Base-by-base conservation (phyloP, 1,284 basidiomycete genomes). In the Takashimella tepidaria region DNA sequence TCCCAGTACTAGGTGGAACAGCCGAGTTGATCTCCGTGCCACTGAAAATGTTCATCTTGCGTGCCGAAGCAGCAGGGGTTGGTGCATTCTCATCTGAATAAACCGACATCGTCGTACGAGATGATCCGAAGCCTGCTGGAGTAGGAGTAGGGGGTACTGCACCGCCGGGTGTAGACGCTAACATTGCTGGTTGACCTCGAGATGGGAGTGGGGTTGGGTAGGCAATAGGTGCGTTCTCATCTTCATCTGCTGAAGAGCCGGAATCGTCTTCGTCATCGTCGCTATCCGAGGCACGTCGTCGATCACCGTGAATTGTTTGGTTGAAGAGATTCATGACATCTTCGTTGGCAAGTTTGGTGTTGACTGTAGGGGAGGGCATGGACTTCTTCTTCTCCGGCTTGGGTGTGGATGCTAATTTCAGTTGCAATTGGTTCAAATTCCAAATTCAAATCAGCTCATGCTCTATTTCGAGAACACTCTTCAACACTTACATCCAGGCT, bases 241-340 rank as follows among this genome's bases (percentile, higher is more conserved):
- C 68, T 19, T 68, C 69, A 11, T 59, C 63, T 5, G 58, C 60
- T 6, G 56, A 58, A 10, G 64, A 66, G 6, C 78, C 77, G 11
- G 76, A 78, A 46, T 78, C 78, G 43, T 77, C 76, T 23, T 75
- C 74, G 42, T 74, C 70, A 45, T 67, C 63, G 42, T 73, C 66
- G 57, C 58, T 67, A 48, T 69, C 64, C 25, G 55, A 72, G 12
- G 71, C 61, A 43, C 62, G 61, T 42, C 81, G 79, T 26, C 78
- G 70, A 50, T 68, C 69, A 13, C 68, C 73, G 42, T 71, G 71
- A 47, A 82, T 81, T 0, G 87, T 89, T 75, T 86, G 75, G 70
- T 95, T 93, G 72, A 91, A 93, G 84, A 96, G 89, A 54, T 85
- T 86, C 76, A 90, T 90, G 40, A 96, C 89, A 69, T 95, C 92